These are phyloP conservation scores for Xylaria longipes DNA, from an alignment of 495 filamentous ascomycete species.

Conservation along the genomic window DNA sequence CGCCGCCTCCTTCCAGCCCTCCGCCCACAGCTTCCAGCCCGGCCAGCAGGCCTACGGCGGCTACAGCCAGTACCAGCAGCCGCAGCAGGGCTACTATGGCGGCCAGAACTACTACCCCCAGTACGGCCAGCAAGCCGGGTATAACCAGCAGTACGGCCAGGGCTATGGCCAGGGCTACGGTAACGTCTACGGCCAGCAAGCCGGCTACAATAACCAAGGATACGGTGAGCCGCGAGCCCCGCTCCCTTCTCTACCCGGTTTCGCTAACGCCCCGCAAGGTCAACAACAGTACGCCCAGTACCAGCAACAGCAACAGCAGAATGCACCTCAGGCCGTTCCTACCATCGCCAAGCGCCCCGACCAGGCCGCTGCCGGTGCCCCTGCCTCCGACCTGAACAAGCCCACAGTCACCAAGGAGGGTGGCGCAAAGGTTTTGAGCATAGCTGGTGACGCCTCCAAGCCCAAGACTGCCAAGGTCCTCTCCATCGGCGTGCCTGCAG, in stretches of 20 bases:
- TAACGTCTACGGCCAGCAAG: slow-evolving; percentile 54
- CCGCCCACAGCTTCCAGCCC: slow-evolving; percentile 77
- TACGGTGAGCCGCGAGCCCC: slow-evolving; percentile 18
- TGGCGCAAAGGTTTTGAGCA: slow-evolving; percentile 60
- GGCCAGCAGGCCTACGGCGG: slow-evolving; percentile 66
- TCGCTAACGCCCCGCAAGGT: slow-evolving; percentile 38
- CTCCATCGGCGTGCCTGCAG: slow-evolving; percentile 63
- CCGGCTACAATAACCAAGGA: slow-evolving; percentile 40
- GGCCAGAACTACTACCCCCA: slow-evolving; percentile 62
- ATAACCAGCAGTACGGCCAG: slow-evolving; percentile 60
- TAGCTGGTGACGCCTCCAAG: slow-evolving; percentile 55
- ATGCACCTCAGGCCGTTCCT: slow-evolving; percentile 60
- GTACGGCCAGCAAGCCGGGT: slow-evolving; percentile 55
- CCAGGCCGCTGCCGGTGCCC: slow-evolving; percentile 46
- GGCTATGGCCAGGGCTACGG: slow-evolving; percentile 69
- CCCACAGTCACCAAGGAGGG: slow-evolving; percentile 53
- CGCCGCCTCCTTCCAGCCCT: slow-evolving; percentile 81
- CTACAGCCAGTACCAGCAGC: slow-evolving; percentile 53
- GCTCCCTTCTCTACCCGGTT: background rate
- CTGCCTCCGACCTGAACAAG: slow-evolving; percentile 50
- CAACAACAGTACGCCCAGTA: slow-evolving; percentile 52
- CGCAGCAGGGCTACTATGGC: slow-evolving; percentile 51
- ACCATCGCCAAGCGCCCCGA: slow-evolving; percentile 72
- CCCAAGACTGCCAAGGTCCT: slow-evolving; percentile 69
- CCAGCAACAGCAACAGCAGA: slow-evolving; percentile 61